Conservation (phyloP, 164 flowering plant species). For the Litsea cubeba region DNA sequence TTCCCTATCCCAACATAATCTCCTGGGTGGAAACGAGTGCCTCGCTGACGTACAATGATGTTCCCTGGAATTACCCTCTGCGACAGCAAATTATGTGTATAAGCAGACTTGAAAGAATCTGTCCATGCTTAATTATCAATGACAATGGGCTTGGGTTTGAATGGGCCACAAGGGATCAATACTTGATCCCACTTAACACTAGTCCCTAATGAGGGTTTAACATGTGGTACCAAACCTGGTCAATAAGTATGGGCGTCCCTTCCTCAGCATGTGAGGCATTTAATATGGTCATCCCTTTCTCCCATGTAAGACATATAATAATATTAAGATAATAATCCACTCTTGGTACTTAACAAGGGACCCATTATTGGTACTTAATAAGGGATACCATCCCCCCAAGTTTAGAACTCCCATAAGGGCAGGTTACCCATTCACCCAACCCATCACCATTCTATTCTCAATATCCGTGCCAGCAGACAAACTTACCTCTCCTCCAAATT, state of each 20-base stretch:
- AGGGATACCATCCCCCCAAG: too few relatives aligned
- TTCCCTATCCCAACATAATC: constrained; percentile 89
- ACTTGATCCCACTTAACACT: too few relatives aligned
- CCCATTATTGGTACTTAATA: too few relatives aligned
- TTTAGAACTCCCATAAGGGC: too few relatives aligned
- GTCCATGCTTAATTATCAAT: not conserved
- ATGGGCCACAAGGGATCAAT: too few relatives aligned
- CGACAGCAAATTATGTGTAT: constrained; percentile 9
- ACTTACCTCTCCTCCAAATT: constrained; percentile 95
- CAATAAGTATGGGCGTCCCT: not conserved
- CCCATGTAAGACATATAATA: not conserved
- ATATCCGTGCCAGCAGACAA: not conserved
- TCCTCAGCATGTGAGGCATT: not conserved
- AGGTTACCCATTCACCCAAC: too few relatives aligned
- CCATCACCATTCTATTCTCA: too few relatives aligned
- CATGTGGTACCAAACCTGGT: not conserved
- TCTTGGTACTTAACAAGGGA: too few relatives aligned
- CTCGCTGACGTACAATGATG: constrained; percentile 89
- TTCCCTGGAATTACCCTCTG: constrained; percentile 95
- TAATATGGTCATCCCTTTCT: not conserved
- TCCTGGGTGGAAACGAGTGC: constrained; percentile 95
- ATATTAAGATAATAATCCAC: not conserved
- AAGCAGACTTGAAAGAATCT: not conserved
- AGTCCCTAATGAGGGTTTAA: not conserved
- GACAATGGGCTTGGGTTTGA: too few relatives aligned